phyloP scores from a whole-genome alignment of 768 basidiomycete genomes.

The Collybia sp. region DNA sequence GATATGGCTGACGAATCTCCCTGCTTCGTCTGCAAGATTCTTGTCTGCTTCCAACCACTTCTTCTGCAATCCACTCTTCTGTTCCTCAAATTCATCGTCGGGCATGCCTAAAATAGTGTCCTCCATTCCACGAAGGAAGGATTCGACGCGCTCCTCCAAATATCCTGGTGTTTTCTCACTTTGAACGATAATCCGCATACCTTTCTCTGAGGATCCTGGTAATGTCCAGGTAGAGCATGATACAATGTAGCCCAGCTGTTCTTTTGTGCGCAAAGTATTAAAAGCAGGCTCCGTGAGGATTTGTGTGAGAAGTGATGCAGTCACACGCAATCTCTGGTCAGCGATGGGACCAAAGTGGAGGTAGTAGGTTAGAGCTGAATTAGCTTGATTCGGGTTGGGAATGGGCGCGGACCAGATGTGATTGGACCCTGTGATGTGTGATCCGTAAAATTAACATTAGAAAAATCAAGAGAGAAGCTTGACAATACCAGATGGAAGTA shows the following conservation, averaged over 20 bases:
- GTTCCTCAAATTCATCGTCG: constrained; percentile 69
- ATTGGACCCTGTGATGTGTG: constrained; percentile 54
- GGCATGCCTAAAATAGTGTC: constrained; percentile 62
- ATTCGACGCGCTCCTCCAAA: constrained; percentile 85
- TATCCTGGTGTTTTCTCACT: constrained; percentile 78
- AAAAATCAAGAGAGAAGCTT: not conserved
- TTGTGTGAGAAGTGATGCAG: constrained; percentile 69
- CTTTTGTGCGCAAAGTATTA: constrained; percentile 85
- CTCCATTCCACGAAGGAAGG: constrained; percentile 78
- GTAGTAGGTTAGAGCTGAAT: constrained; percentile 85
- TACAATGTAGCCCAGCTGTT: constrained; percentile 95
- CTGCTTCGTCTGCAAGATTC: constrained; percentile 79
- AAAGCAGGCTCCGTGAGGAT: constrained; percentile 92
- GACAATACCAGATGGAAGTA: constrained; percentile 62
- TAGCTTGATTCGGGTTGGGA: constrained; percentile 81
- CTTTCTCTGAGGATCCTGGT: constrained; percentile 63
- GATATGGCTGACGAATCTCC: constrained; percentile 67
- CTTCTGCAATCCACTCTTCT: constrained; percentile 71
- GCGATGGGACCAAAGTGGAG: constrained; percentile 68
- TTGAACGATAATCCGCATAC: constrained; percentile 83
- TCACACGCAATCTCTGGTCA: constrained; percentile 62
- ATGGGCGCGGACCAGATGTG: constrained; percentile 61
- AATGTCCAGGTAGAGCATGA: constrained; percentile 52
- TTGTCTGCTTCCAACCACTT: constrained; percentile 85
- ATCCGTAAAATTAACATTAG: constrained; percentile 3